Evolutionary conservation across 2,329 filamentous ascomycete genomes (phyloP), one percentile per base, ranked within the genome.

Genomic region (Pleoardoris graminearum): DNA sequence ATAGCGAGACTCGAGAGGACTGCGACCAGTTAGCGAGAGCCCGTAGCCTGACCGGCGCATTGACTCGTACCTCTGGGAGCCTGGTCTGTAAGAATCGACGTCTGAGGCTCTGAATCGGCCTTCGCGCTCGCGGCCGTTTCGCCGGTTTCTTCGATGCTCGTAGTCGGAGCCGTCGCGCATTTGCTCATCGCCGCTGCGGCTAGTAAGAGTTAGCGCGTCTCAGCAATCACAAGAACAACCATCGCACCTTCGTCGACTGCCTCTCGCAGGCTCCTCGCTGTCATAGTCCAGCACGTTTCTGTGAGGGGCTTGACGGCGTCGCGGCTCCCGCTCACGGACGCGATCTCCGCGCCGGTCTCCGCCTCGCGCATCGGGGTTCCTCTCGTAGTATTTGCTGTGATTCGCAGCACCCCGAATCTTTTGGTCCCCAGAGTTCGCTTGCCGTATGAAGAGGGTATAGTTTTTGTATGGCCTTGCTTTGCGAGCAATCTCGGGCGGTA

Each of bases 311-410:
- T 54, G 58, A 85, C 84, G 68, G 87, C 90, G 67, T 79, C 59
- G 76, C 65, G 55, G 70, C 71, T 68, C 66, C 77, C 79, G 56
- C 76, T 76, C 22, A 7, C 51, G 56, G 6, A 44, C 43, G 5
- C 76, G 74, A 45, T 71, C 51, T 53, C 86, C 82, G 57, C 85
- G 78, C 46, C 85, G 78, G 47, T 63, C 60, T 84, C 83, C 75
- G 90, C 44, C 44, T 21, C 91, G 61, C 87, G 86, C 2, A 88
- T 96, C 90, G 1, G 93, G 93, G 63, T 97, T 90, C 65, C 94
- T 82, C 30, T 97, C 84, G 70, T 99, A 99, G 77, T 95, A 97
- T 11, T 90, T 84, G 74, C 93, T 97, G 55, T 89, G 83, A 45
- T 88, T 82, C 10, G 90, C 84, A 1, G 94, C 93, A 35, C 90